A percentile compares a stretch with the other conserved stretches of the same genome.
phyloP scores from a whole-genome alignment of 1,284 basidiomycete species.

The Ganoderma resinaceum region DNA sequence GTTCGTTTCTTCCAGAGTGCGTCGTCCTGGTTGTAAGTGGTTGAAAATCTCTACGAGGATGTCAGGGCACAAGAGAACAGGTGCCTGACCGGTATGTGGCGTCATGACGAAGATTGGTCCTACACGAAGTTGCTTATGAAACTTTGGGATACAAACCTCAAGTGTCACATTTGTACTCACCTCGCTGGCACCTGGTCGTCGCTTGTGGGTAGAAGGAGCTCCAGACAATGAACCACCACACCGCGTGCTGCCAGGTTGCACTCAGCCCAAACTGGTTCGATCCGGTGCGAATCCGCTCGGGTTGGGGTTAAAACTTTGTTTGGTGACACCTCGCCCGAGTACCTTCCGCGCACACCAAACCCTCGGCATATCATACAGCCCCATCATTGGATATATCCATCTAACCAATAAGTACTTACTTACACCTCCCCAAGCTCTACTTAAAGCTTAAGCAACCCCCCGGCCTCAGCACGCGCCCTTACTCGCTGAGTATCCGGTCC shows the following conservation, averaged over 20 bases:
- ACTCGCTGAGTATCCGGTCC: conserved; percentile 73
- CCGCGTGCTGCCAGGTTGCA: too few species aligned
- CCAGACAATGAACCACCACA: too few species aligned
- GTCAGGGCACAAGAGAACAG: neutral
- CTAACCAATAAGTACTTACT: neutral
- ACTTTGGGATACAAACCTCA: neutral
- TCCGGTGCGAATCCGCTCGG: too few species aligned
- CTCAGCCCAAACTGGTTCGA: too few species aligned
- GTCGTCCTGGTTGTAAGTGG: neutral
- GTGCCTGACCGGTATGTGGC: neutral
- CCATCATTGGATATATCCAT: neutral
- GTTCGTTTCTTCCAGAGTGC: neutral
- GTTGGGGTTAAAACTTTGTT: too few species aligned
- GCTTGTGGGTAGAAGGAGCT: too few species aligned
- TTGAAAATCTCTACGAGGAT: neutral
- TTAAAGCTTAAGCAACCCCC: neutral
- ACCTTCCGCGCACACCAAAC: neutral
- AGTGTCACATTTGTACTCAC: neutral
- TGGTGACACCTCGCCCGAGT: too few species aligned
- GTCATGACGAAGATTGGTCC: neutral
- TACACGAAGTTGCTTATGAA: neutral
- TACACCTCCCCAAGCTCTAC: neutral
- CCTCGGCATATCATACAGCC: neutral
- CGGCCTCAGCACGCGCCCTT: conserved; percentile 22
- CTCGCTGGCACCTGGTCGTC: neutral